Percentiles rank a stretch among this genome's conserved stretches.
Conservation (phyloP, 441 rosid genomes). For the Codiaeum variegatum region DNA sequence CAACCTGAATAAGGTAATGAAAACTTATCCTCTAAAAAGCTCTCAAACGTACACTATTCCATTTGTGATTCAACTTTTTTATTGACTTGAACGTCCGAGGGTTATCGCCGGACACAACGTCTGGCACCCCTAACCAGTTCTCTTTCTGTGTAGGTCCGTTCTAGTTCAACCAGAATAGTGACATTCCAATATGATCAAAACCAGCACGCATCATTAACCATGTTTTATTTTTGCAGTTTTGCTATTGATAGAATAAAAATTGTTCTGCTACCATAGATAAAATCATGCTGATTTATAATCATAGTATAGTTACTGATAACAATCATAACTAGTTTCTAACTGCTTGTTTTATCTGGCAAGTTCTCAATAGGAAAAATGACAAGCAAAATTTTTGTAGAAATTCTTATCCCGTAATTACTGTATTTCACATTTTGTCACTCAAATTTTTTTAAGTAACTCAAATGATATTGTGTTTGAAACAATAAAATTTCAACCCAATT, state of each 20-base stretch:
- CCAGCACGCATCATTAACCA: too few relatives aligned
- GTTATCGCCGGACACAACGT: too few relatives aligned
- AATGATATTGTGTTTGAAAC: not conserved
- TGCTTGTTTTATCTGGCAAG: constrained; percentile 54
- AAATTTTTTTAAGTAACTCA: not conserved
- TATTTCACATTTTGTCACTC: not conserved
- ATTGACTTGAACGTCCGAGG: too few relatives aligned
- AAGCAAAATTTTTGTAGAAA: constrained; percentile 77
- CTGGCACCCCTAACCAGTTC: too few relatives aligned
- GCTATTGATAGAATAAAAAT: not conserved
- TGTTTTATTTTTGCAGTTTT: not conserved
- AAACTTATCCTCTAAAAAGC: too few relatives aligned
- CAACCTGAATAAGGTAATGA: too few relatives aligned
- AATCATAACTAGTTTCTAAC: constrained; percentile 9
- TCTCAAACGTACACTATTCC: too few relatives aligned
- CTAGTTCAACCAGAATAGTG: too few relatives aligned
- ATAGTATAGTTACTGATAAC: not conserved
- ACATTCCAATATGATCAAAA: too few relatives aligned
- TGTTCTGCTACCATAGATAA: not conserved
- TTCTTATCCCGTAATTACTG: constrained; percentile 13
- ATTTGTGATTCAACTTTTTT: too few relatives aligned
- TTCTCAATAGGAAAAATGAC: constrained; percentile 89
- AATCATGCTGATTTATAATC: not conserved
- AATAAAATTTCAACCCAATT: not conserved
- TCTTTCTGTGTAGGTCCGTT: too few relatives aligned